Evolutionary conservation across 495 filamentous ascomycete species (phyloP).

Genomic region (Aspergillus hancockii): DNA sequence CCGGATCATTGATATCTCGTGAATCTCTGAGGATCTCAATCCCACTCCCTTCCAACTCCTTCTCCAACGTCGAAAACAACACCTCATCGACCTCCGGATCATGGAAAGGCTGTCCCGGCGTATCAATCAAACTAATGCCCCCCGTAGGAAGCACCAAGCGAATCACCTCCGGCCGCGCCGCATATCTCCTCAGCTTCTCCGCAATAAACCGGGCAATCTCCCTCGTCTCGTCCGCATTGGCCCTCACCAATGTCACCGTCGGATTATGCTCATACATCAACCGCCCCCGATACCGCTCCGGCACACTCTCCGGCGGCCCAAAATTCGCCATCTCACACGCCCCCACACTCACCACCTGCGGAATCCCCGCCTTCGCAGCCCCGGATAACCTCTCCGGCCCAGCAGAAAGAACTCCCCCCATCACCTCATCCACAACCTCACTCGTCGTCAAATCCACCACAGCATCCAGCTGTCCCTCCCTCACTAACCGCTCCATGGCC

Average conservation of each 20-base stretch:
- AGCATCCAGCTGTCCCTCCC: conserved; percentile 55
- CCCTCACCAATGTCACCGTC: conserved; percentile 64
- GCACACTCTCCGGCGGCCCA: conserved; percentile 55
- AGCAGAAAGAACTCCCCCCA: conserved; percentile 62
- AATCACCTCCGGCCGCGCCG: conserved; percentile 35
- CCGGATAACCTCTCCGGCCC: conserved; percentile 54
- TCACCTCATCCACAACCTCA: conserved; percentile 62
- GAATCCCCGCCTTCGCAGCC: conserved; percentile 54
- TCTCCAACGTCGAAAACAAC: conserved; percentile 47
- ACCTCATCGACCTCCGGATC: conserved; percentile 46
- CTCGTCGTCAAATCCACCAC: conserved; percentile 70
- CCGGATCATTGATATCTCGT: conserved; percentile 47
- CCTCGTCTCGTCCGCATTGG: conserved; percentile 52
- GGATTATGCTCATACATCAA: conserved; percentile 65
- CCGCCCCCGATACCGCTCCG: conserved; percentile 43
- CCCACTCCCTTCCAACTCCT: conserved; percentile 36
- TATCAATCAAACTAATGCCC: conserved; percentile 49
- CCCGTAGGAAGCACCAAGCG: conserved; percentile 58
- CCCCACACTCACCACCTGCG: conserved; percentile 62
- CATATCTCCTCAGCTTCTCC: conserved; percentile 43
- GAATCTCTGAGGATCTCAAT: conserved; percentile 37
- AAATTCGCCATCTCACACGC: conserved; percentile 73
- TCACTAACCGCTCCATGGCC: conserved; percentile 65
- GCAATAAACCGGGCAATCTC: conserved; percentile 55
- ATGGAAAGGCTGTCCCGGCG: conserved; percentile 38